phyloP scores from a whole-genome alignment of 805 yeast species.

The Debaryomyces hansenii region DNA sequence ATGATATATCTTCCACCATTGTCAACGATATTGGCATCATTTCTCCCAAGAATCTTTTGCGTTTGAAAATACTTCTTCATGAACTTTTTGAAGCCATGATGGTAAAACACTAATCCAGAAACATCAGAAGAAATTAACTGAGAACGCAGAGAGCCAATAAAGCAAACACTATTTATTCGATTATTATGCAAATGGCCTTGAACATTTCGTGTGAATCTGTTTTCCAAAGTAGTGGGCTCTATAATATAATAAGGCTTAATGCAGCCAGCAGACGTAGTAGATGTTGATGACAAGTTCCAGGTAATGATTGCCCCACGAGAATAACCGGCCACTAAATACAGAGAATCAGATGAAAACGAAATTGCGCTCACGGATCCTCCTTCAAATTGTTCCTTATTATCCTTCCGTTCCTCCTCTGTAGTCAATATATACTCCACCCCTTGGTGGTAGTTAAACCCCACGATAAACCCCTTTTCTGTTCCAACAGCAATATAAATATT shows the following conservation, averaged over 20 bases:
- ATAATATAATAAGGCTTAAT: slow-evolving; percentile 51
- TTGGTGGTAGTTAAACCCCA: slow-evolving; percentile 72
- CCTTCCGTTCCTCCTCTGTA: slow-evolving; percentile 19
- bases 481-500: slow-evolving; percentile 58
- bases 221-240: slow-evolving; percentile 22
- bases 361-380: slow-evolving; percentile 47
- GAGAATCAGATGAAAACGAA: slow-evolving; percentile 65
- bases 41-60: slow-evolving; percentile 52
- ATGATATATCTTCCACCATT: slow-evolving; percentile 14
- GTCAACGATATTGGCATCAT: slow-evolving; percentile 21
- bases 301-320: slow-evolving; percentile 61
- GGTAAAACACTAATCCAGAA: slow-evolving; percentile 53
- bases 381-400: slow-evolving; percentile 1
- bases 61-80: slow-evolving; percentile 50
- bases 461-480: slow-evolving; percentile 62
- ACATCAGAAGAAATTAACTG: slow-evolving; percentile 33
- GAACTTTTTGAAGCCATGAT: slow-evolving; percentile 60
- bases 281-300: slow-evolving; percentile 55
- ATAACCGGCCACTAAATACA: slow-evolving; percentile 68
- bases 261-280: slow-evolving; percentile 47
- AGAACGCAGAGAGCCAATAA: slow-evolving; percentile 26
- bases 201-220: slow-evolving; percentile 20
- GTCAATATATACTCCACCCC: slow-evolving; percentile 46
- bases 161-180: slow-evolving; percentile 23
- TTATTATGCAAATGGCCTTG: slow-evolving; percentile 30